Percentiles rank a stretch among this genome's conserved stretches.
Conservation (phyloP, 1,139 yeast species). For the Saccharomyces pastorianus region DNA sequence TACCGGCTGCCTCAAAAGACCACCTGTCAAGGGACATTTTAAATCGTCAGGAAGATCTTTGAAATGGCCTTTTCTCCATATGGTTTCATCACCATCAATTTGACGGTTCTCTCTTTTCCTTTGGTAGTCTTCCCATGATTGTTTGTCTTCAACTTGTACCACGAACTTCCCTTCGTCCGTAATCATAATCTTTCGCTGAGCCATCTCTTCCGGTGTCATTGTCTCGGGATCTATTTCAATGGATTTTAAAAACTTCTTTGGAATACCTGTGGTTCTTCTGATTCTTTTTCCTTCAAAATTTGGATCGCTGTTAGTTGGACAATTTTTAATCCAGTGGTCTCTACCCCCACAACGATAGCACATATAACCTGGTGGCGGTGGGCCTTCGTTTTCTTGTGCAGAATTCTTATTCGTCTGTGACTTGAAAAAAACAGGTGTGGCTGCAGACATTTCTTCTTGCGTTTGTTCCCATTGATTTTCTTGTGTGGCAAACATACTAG, state of each 20-base stretch:
- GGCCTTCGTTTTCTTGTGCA: conserved; percentile 29
- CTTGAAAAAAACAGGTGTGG: conserved; percentile 52
- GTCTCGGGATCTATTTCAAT: conserved; percentile 54
- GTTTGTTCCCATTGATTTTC: conserved; percentile 91
- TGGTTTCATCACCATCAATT: conserved; percentile 40
- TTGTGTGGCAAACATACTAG: conserved; percentile 87
- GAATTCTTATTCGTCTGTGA: conserved; percentile 23
- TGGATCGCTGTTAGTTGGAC: conserved; percentile 91
- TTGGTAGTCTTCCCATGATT: conserved; percentile 85
- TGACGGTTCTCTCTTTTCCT: conserved; percentile 52
- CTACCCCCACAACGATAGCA: conserved; percentile 95
- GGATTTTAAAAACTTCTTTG: conserved; percentile 81
- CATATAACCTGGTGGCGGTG: conserved; percentile 92
- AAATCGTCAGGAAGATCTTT: conserved; percentile 37
- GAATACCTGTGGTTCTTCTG: conserved; percentile 94
- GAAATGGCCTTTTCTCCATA: conserved; percentile 27
- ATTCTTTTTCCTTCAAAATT: conserved; percentile 88
- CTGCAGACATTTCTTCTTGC: conserved; percentile 80
- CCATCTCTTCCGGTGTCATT: conserved; percentile 50
- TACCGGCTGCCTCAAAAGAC: conserved; percentile 65
- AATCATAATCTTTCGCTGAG: conserved; percentile 71
- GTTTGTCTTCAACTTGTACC: conserved; percentile 85
- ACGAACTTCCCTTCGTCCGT: conserved; percentile 95
- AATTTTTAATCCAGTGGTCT: conserved; percentile 93
- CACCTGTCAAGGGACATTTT: conserved; percentile 51